phyloP scores from a whole-genome alignment of 2,329 filamentous ascomycete genomes.

The Emericellopsis cladophorae region DNA sequence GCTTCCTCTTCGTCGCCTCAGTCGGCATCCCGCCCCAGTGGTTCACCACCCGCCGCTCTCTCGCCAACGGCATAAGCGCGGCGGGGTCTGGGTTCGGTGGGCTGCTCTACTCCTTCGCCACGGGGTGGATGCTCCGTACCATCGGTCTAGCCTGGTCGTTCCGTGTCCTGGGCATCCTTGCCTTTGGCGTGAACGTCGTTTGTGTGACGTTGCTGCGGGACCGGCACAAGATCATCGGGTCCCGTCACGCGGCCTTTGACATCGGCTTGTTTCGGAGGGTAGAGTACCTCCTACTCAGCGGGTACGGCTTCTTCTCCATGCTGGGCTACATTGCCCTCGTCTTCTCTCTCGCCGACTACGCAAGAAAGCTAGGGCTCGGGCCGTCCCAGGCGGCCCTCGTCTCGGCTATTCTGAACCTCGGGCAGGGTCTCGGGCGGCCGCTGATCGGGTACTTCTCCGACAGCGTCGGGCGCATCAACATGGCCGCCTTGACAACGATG shows the following conservation, averaged over 20 bases:
- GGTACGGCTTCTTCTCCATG: constrained; percentile 48
- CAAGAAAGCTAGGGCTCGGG: constrained; percentile 42
- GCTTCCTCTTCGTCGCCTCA: constrained; percentile 42
- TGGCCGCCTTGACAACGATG: constrained; percentile 28
- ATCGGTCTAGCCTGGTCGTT: constrained; percentile 44
- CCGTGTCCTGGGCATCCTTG: constrained; percentile 20
- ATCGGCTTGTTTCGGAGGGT: constrained; percentile 17
- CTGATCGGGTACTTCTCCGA: constrained; percentile 52
- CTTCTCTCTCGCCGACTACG: constrained; percentile 52
- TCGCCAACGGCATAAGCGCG: constrained; percentile 44
- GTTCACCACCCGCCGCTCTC: constrained; percentile 40
- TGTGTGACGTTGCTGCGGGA: constrained; percentile 36
- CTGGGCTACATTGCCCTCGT: constrained; percentile 53
- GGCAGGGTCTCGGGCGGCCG: constrained; percentile 44
- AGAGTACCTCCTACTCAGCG: constrained; percentile 46
- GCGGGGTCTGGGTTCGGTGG: constrained; percentile 33
- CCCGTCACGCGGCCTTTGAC: constrained; percentile 4
- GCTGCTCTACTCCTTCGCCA: constrained; percentile 9
- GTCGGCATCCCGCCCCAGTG: constrained; percentile 47
- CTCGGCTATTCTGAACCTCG: constrained; percentile 49
- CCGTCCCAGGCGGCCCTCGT: constrained; percentile 47
- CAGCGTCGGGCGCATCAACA: constrained; percentile 47
- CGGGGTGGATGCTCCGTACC: constrained; percentile 35
- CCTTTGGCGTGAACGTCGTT: constrained; percentile 29
- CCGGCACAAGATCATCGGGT: constrained; percentile 27